Conservation (phyloP, 2,329 filamentous ascomycete genomes). For the Phaeosphaeria sp. region DNA sequence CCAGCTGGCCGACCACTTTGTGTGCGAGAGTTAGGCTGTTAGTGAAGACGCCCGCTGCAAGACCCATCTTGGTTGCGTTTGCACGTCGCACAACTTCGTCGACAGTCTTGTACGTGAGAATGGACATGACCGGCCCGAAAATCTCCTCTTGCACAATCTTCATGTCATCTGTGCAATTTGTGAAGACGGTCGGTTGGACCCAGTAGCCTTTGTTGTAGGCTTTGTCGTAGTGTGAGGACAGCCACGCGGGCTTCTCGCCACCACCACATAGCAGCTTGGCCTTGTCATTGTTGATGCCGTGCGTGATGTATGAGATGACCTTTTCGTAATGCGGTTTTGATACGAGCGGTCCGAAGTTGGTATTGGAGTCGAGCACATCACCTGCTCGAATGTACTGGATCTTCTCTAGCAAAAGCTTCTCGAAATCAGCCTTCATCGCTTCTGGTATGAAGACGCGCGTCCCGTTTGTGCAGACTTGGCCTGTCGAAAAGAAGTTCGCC, state of each 20-base stretch:
- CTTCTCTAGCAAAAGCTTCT: conserved; percentile 71
- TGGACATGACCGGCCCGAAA: conserved; percentile 85
- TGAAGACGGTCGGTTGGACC: conserved; percentile 84
- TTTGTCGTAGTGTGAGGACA: conserved; percentile 50
- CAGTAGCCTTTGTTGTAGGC: conserved; percentile 72
- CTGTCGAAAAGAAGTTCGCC: conserved; percentile 90
- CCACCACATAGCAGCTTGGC: conserved; percentile 79
- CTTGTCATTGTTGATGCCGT: conserved; percentile 75
- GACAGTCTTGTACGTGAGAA: conserved; percentile 74
- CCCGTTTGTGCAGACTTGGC: conserved; percentile 92
- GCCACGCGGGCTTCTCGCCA: conserved; percentile 59
- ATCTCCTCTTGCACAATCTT: conserved; percentile 82
- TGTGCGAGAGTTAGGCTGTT: conserved; percentile 77
- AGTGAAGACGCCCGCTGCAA: conserved; percentile 85
- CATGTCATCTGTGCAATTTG: conserved; percentile 84
- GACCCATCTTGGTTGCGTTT: conserved; percentile 77
- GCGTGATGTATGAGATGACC: conserved; percentile 76
- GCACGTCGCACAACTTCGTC: conserved; percentile 75
- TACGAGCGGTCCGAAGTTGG: conserved; percentile 86
- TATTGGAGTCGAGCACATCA: conserved; percentile 71
- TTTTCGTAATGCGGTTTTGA: conserved; percentile 77
- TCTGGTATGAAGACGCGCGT: conserved; percentile 83
- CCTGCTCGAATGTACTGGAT: conserved; percentile 74
- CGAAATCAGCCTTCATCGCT: conserved; percentile 70
- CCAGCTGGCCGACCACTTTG: conserved; percentile 70